phyloP scores from a whole-genome alignment of 441 rosid genomes.

The Pelargonium citronellum region DNA sequence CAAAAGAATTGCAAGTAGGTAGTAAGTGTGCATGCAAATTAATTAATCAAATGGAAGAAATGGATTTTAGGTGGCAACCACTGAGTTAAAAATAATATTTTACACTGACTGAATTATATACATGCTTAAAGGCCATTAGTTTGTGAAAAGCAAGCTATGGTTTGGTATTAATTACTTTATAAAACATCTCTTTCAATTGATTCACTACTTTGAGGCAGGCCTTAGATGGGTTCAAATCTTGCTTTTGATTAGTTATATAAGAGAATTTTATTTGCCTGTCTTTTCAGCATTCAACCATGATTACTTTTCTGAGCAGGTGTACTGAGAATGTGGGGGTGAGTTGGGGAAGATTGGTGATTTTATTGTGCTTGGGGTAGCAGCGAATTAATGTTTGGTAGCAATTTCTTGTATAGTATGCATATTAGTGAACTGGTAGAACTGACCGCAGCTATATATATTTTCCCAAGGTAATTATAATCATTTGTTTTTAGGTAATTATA shows the following conservation, averaged over 20 bases:
- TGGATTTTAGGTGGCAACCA: slow-evolving; percentile 25
- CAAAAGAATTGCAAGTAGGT: not conserved
- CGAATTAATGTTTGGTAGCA: not conserved
- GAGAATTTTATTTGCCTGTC: not conserved
- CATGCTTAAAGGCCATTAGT: slow-evolving; percentile 7
- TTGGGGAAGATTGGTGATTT: not conserved
- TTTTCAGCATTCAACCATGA: not conserved
- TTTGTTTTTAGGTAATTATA: too few species aligned
- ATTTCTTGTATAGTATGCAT: not conserved
- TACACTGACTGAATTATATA: not conserved
- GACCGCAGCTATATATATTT: not conserved
- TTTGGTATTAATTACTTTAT: not conserved
- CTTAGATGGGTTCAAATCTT: not conserved
- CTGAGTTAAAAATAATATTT: slow-evolving; percentile 18
- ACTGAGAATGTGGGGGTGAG: not conserved
- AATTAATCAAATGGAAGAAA: slow-evolving; percentile 4
- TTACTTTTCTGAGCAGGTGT: not conserved
- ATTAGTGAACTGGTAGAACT: not conserved
- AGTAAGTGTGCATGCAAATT: not conserved
- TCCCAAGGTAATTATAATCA: not conserved
- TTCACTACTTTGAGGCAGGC: not conserved
- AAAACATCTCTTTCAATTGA: slow-evolving; percentile 3
- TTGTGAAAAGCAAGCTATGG: not conserved
- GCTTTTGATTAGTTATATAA: not conserved
- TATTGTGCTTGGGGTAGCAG: not conserved